Evolutionary conservation across 2,329 filamentous ascomycete genomes (phyloP).

Genomic region (Periglandula ipomoeae): DNA sequence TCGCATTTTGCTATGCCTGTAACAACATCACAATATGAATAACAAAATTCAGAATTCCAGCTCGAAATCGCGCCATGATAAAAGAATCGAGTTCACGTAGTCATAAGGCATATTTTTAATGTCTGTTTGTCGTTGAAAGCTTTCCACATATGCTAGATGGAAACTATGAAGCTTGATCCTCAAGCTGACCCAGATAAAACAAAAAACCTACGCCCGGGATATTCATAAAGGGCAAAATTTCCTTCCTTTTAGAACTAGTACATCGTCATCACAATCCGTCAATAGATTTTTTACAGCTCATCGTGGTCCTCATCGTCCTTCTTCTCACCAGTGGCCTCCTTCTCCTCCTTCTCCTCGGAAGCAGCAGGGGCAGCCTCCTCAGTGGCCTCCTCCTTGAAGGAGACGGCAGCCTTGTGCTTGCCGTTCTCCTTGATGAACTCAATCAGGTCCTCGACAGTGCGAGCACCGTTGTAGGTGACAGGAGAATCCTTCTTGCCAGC

Average conservation of each 20-base stretch:
- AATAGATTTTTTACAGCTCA: constrained; percentile 58
- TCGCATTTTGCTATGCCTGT: background rate
- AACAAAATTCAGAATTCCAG: background rate
- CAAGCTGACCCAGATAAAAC: constrained; percentile 9
- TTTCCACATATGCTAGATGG: constrained; percentile 15
- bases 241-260: constrained; percentile 10
- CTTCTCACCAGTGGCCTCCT: constrained; percentile 35
- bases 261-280: constrained; percentile 1
- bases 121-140: background rate
- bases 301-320: constrained; percentile 44
- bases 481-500: constrained; percentile 81
- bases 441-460: constrained; percentile 84
- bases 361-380: constrained; percentile 47
- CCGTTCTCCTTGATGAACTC: constrained; percentile 93
- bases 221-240: constrained; percentile 23
- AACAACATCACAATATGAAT: background rate
- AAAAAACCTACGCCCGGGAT: constrained; percentile 20
- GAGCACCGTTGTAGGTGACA: constrained; percentile 77
- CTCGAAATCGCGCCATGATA: background rate
- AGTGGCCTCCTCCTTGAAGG: constrained; percentile 42
- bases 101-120: background rate
- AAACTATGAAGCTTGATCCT: constrained; percentile 17
- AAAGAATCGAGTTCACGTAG: no score
- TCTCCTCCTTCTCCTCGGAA: constrained; percentile 36
- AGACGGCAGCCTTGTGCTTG: constrained; percentile 70